Conservation (phyloP, 2,329 filamentous ascomycete genomes). For the Colletotrichum tofieldiae region DNA sequence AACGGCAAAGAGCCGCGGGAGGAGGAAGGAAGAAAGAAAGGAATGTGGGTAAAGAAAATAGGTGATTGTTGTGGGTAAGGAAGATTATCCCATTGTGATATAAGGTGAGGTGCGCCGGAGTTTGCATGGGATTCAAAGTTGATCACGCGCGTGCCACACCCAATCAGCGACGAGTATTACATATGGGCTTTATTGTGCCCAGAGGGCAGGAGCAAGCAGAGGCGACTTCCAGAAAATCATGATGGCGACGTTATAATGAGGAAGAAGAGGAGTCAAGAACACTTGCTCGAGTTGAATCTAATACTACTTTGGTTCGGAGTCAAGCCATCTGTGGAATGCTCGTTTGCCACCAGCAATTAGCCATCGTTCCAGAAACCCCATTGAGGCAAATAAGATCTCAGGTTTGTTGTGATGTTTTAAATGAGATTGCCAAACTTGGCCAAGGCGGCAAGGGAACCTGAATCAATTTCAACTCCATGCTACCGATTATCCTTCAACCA, state of each 20-base stretch:
- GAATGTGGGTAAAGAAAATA: neutral
- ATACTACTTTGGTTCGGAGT: neutral
- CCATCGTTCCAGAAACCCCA: conserved; percentile 11
- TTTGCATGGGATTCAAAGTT: neutral
- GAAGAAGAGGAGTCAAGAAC: neutral
- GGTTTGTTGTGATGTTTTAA: conserved; percentile 30
- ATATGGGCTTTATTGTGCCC: neutral
- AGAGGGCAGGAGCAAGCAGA: conserved; percentile 2
- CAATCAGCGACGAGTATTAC: neutral
- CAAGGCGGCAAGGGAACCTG: neutral
- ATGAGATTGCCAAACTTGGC: neutral
- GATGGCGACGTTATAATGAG: conserved; percentile 15
- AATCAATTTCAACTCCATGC: neutral
- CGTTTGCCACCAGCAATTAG: conserved; percentile 36
- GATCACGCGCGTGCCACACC: neutral
- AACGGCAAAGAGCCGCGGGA: neutral
- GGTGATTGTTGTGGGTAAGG: neutral
- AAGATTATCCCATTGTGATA: conserved; percentile 12
- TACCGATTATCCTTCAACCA: neutral
- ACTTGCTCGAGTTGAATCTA: neutral
- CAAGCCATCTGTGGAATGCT: conserved; percentile 21
- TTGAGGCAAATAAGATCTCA: neutral
- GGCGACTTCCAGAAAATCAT: neutral
- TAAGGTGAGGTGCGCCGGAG: neutral
- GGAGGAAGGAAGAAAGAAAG: neutral